These are phyloP conservation scores for Excoecaria agallocha DNA, from an alignment of 345 rosid genomes.

Conservation along the genomic window DNA sequence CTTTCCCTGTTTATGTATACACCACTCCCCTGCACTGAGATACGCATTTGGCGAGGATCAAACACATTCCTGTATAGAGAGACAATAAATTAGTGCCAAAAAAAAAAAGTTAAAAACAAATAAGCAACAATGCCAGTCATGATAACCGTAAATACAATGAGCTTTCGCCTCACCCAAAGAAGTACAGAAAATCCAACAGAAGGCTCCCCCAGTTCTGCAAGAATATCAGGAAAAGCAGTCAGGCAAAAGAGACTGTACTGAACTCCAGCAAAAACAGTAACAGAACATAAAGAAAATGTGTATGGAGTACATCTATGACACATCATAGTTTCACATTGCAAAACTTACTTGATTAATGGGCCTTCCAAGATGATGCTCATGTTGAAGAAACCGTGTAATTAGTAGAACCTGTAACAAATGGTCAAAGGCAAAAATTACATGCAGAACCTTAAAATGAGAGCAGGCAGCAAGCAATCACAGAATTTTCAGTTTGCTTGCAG, in stretches of 20 bases:
- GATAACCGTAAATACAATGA: slow-evolving; percentile 10
- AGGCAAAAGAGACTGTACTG: slow-evolving; percentile 10
- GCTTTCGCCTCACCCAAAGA: slow-evolving; percentile 77
- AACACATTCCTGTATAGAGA: slow-evolving; percentile 71
- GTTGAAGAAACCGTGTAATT: slow-evolving; percentile 90
- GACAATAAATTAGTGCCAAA: slow-evolving; percentile 6
- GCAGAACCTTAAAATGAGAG: neutral
- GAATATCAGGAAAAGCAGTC: slow-evolving; percentile 16
- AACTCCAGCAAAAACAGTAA: neutral
- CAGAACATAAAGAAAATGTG: neutral
- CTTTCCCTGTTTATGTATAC: slow-evolving; percentile 81
- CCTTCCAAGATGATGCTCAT: slow-evolving; percentile 89
- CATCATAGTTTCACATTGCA: neutral
- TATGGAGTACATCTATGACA: neutral
- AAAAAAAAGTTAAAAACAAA: neutral
- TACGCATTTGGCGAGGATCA: slow-evolving; percentile 97
- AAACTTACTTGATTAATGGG: slow-evolving; percentile 72
- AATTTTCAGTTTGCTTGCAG: neutral
- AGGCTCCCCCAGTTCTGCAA: slow-evolving; percentile 91
- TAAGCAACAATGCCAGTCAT: neutral
- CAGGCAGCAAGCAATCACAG: neutral
- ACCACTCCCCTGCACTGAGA: slow-evolving; percentile 94
- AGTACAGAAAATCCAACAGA: slow-evolving; percentile 96
- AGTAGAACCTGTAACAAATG: slow-evolving; percentile 59
- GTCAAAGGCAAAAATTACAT: slow-evolving; percentile 7